These are phyloP conservation scores for Oenanthe sinensis DNA, from an alignment of 129 eudicot genomes.

Conservation along the genomic window DNA sequence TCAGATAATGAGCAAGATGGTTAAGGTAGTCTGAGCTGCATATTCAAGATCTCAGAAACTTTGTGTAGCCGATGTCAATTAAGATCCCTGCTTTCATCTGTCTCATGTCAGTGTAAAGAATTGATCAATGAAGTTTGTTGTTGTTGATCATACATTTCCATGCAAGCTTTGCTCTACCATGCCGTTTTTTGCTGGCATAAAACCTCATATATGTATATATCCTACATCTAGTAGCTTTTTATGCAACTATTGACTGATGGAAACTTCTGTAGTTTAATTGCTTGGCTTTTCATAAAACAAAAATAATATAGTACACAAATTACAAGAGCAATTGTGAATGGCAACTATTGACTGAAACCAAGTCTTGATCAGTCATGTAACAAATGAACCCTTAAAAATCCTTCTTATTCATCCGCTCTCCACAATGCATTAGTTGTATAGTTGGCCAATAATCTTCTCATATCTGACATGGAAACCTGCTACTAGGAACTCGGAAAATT, in stretches of 20 bases:
- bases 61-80: neutral
- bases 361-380: no score
- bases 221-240: neutral
- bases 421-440: no score
- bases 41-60: neutral
- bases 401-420: no score
- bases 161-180: neutral
- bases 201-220: neutral
- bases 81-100: no score
- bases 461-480: no score
- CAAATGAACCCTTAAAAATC: no score
- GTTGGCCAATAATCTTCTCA: no score
- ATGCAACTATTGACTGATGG: neutral
- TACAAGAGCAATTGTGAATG: neutral
- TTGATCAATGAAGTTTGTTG: neutral
- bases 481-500: no score
- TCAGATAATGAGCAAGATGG: conserved; percentile 11
- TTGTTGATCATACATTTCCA: neutral
- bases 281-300: neutral
- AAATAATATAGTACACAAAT: neutral
- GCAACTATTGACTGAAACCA: neutral
- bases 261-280: neutral
- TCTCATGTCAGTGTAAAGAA: conserved; percentile 4
- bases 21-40: no score
- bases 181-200: neutral